Percentiles rank a stretch among this genome's conserved stretches.
phyloP scores from a whole-genome alignment of 805 yeast species.

The Kuraishia cidri region DNA sequence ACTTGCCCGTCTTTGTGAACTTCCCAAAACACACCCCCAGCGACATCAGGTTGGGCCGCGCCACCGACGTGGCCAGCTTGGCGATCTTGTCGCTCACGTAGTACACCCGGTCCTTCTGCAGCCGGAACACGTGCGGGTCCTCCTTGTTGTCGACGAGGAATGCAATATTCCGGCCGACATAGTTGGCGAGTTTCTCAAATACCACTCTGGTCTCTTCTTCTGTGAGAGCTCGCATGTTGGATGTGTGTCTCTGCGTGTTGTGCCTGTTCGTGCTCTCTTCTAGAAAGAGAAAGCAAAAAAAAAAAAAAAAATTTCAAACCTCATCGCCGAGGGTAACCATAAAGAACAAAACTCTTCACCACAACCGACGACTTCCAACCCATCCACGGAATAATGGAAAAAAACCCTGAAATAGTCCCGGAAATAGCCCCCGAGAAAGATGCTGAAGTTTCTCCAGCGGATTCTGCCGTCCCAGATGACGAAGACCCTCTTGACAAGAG shows the following conservation, averaged over 20 bases:
- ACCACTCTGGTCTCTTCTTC: constrained; percentile 96
- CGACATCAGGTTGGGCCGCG: constrained; percentile 86
- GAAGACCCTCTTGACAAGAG: constrained; percentile 1
- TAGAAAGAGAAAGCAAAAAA: background rate
- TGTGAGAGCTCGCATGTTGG: constrained; percentile 80
- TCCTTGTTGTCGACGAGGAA: constrained; percentile 76
- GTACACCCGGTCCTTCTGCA: constrained; percentile 95
- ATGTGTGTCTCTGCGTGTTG: background rate
- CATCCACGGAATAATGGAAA: no score
- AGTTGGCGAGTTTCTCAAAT: constrained; percentile 92
- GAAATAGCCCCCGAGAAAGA: no score
- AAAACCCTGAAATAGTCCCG: no score
- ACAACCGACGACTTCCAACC: no score
- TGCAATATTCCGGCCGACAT: constrained; percentile 93
- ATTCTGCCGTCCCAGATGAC: constrained; percentile 1
- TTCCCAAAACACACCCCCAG: constrained; percentile 92
- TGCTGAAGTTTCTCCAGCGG: no score
- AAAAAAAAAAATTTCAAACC: constrained; percentile 1
- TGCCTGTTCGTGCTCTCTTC: background rate
- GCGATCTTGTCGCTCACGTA: constrained; percentile 81
- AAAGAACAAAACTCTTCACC: no score
- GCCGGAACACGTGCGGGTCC: constrained; percentile 88
- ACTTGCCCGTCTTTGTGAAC: constrained; percentile 95
- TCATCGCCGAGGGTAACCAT: background rate
- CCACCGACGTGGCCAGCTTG: constrained; percentile 81